Evolutionary conservation across 148 eudicot species (phyloP).

Genomic region (Fagopyrum tataricum): DNA sequence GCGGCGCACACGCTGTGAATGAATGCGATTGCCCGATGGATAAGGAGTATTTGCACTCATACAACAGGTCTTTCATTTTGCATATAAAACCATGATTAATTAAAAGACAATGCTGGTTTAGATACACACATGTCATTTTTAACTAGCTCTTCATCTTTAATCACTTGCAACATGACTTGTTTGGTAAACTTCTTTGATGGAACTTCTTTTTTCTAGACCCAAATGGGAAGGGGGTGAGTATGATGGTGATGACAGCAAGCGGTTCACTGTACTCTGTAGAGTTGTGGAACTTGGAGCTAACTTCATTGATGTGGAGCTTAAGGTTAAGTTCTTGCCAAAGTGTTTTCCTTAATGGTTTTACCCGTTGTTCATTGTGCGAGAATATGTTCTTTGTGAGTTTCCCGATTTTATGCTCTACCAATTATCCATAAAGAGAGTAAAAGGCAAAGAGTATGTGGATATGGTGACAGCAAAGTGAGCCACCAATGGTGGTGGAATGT

Average conservation of each 20-base stretch:
- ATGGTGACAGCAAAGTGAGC: background rate
- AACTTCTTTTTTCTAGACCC: slow-evolving; percentile 28
- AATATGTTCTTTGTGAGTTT: too few relatives aligned
- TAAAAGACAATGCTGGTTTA: too few relatives aligned
- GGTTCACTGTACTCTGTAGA: slow-evolving; percentile 30
- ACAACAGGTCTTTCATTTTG: too few relatives aligned
- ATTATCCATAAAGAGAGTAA: background rate
- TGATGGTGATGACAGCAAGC: slow-evolving; percentile 48
- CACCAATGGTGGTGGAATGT: background rate
- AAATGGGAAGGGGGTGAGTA: slow-evolving; percentile 53
- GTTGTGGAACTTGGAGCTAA: slow-evolving; percentile 63
- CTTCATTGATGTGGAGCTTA: slow-evolving; percentile 63
- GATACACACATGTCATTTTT: too few relatives aligned
- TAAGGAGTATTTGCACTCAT: too few relatives aligned
- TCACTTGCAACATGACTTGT: too few relatives aligned
- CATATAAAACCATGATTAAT: too few relatives aligned
- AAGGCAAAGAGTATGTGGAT: background rate
- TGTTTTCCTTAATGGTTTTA: background rate
- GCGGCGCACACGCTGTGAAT: too few relatives aligned
- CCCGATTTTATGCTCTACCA: too few relatives aligned
- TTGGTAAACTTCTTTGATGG: background rate
- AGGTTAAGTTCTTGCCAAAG: slow-evolving; percentile 30
- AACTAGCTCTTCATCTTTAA: too few relatives aligned
- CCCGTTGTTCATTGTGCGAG: background rate
- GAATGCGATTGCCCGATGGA: too few relatives aligned